These are phyloP conservation scores for Xylaria sp. DNA, from an alignment of 2,329 filamentous ascomycete genomes.

Conservation along the genomic window DNA sequence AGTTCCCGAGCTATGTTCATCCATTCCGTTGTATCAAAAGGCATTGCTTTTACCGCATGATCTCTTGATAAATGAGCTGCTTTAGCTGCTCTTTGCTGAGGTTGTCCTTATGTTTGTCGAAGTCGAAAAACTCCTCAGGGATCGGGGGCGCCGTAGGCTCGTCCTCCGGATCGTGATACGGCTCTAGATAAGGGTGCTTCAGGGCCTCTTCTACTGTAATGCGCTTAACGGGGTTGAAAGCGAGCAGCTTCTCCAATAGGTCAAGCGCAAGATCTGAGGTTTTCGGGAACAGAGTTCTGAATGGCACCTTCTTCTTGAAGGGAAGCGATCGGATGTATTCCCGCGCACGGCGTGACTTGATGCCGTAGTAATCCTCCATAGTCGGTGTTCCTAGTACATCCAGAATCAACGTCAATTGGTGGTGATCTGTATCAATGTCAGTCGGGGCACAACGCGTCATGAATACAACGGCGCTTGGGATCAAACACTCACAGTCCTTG, in stretches of 20 bases:
- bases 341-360: slow-evolving; percentile 95
- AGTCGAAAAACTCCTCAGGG: slow-evolving; percentile 99
- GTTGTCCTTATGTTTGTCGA: slow-evolving; percentile 99
- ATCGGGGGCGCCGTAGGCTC: slow-evolving; percentile 97
- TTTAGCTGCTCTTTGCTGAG: slow-evolving; percentile 98
- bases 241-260: slow-evolving; percentile 91
- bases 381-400: slow-evolving; percentile 97
- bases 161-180: slow-evolving; percentile 98
- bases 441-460: slow-evolving; percentile 12
- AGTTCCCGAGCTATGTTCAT: neutral
- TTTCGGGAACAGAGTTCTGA: slow-evolving; percentile 97
- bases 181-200: slow-evolving; percentile 97
- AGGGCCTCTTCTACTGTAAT: slow-evolving; percentile 98
- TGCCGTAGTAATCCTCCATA: slow-evolving; percentile 99
- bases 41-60: slow-evolving; percentile 68
- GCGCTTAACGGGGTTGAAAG: slow-evolving; percentile 98
- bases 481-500: slow-evolving; percentile 83
- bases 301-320: slow-evolving; percentile 99
- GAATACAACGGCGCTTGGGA: neutral
- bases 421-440: slow-evolving; percentile 75
- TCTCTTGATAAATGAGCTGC: slow-evolving; percentile 97
- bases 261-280: slow-evolving; percentile 97
- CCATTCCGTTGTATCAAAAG: slow-evolving; percentile 17
- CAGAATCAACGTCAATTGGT: slow-evolving; percentile 95
- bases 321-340: slow-evolving; percentile 98